phyloP scores from a whole-genome alignment of 2,329 filamentous ascomycete species.

The Diaporthe sp. region DNA sequence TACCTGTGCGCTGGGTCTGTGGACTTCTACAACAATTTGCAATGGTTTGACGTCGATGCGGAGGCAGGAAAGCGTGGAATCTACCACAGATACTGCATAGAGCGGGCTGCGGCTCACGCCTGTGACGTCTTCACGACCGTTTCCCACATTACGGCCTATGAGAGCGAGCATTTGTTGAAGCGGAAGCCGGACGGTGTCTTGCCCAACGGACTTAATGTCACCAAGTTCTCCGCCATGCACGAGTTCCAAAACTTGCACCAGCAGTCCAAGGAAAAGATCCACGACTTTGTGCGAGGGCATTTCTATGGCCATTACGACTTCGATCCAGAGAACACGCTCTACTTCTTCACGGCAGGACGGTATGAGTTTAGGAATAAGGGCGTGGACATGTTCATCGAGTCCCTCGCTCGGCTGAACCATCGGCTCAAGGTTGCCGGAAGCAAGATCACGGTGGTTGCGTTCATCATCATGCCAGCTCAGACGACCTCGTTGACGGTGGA shows the following conservation, averaged over 20 bases:
- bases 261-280: conserved; percentile 96
- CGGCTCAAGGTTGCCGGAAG: conserved; percentile 86
- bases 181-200: conserved; percentile 96
- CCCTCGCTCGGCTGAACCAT: conserved; percentile 93
- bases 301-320: conserved; percentile 99
- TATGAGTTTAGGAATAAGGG: conserved; percentile 99
- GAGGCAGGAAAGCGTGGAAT: conserved; percentile 98
- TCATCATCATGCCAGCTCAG: conserved; percentile 98
- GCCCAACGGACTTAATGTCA: conserved; percentile 97
- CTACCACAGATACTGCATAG: conserved; percentile 98
- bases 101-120: conserved; percentile 90
- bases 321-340: conserved; percentile 94
- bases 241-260: conserved; percentile 99
- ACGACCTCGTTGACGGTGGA: conserved; percentile 96
- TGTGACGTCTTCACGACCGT: conserved; percentile 99
- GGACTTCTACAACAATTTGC: conserved; percentile 99
- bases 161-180: conserved; percentile 97
- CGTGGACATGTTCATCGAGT: conserved; percentile 99
- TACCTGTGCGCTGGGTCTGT: conserved; percentile 98
- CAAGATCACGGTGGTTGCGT: conserved; percentile 94
- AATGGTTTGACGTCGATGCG: conserved; percentile 95
- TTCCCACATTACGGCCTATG: conserved; percentile 97
- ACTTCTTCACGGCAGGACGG: conserved; percentile 96
- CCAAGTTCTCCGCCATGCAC: conserved; percentile 98
- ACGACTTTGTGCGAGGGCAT: conserved; percentile 97